Conservation (phyloP, 2,329 filamentous ascomycete genomes). For the Penicillium sp. region DNA sequence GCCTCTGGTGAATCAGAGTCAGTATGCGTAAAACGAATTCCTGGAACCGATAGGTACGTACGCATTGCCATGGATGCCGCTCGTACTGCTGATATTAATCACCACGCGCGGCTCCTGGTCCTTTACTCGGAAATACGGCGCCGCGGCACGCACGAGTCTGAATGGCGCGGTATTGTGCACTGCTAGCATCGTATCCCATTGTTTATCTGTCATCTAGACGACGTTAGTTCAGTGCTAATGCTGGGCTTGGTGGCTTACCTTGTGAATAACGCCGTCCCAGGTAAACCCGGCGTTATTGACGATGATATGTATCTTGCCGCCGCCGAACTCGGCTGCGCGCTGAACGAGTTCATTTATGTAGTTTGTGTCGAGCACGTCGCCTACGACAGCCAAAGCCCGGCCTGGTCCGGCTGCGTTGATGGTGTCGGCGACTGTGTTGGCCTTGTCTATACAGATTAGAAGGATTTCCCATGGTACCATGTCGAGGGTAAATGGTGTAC, state of each 20-base stretch:
- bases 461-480: neutral
- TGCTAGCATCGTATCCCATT: conserved; percentile 83
- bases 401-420: conserved; percentile 63
- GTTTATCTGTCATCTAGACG: conserved; percentile 71
- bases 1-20: conserved; percentile 42
- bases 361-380: conserved; percentile 66
- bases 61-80: conserved; percentile 77
- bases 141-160: conserved; percentile 71
- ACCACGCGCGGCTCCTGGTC: conserved; percentile 74
- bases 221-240: neutral
- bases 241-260: conserved; percentile 41
- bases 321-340: conserved; percentile 71
- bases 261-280: conserved; percentile 89
- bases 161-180: conserved; percentile 83
- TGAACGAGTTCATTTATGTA: conserved; percentile 70
- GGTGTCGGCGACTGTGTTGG: conserved; percentile 58
- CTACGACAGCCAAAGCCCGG: conserved; percentile 65
- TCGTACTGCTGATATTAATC: conserved; percentile 79
- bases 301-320: conserved; percentile 83
- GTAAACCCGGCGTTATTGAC: conserved; percentile 91
- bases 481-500: conserved; percentile 17
- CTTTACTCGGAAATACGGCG: conserved; percentile 80
- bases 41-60: conserved; percentile 21
- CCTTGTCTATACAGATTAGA: conserved; percentile 53
- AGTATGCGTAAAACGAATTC: neutral